These are phyloP conservation scores for Mortierella sp. DNA, from an alignment of 371 early-diverging fungal genomes.

Conservation along the genomic window DNA sequence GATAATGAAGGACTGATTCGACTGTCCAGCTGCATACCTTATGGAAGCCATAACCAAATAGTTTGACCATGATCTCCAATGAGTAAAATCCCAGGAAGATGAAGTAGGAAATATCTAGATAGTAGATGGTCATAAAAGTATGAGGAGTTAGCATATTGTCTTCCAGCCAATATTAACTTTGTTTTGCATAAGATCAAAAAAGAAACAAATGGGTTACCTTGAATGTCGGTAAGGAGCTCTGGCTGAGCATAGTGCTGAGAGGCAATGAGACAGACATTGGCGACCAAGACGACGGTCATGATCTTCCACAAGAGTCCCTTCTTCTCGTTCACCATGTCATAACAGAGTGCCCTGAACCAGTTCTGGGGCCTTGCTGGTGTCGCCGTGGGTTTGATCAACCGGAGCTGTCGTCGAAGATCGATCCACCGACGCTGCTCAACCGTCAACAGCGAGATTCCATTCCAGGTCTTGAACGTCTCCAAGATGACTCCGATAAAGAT, in stretches of 20 bases:
- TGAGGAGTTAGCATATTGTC: neutral
- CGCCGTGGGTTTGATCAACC: slow-evolving; percentile 61
- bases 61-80: slow-evolving; percentile 61
- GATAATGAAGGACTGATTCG: neutral
- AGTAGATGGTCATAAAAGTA: neutral
- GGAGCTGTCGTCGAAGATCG: slow-evolving; percentile 65
- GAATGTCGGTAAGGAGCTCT: slow-evolving; percentile 53
- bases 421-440: slow-evolving; percentile 65
- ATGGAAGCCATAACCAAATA: slow-evolving; percentile 61
- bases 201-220: slow-evolving; percentile 46
- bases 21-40: slow-evolving; percentile 54
- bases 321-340: slow-evolving; percentile 63
- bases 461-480: slow-evolving; percentile 67
- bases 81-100: slow-evolving; percentile 61
- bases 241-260: slow-evolving; percentile 66
- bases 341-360: slow-evolving; percentile 59
- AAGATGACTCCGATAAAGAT: slow-evolving; percentile 71
- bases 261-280: slow-evolving; percentile 62
- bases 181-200: neutral
- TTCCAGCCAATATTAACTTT: too few relatives aligned
- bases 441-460: slow-evolving; percentile 65
- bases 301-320: slow-evolving; percentile 60
- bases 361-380: slow-evolving; percentile 59
- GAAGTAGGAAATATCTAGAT: slow-evolving; percentile 66
- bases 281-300: slow-evolving; percentile 54